Evolutionary conservation across 257 asterid genomes (phyloP), one percentile per base, ranked within the genome.

Genomic region (Sherardia arvensis): DNA sequence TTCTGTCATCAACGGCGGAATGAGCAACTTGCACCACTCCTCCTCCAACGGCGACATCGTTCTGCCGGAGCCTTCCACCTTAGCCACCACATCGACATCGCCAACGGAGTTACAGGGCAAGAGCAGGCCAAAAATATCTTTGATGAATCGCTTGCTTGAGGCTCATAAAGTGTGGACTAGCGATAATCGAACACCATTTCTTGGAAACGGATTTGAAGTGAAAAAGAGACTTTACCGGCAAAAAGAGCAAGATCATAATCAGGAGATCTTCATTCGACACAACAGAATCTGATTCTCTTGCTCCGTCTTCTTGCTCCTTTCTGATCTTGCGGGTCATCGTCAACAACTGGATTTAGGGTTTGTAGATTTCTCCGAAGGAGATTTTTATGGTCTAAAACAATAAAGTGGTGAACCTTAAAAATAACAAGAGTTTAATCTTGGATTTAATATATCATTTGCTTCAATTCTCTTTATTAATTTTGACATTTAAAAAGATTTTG

Each of bases 11-110:
- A 66, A 66, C 40, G 53, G 74, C 55, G 36, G 45, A 23, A 45
- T 63, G 69, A 72, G 28, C n/a, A 40, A 70, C 51, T 83, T 69
- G 0, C 80, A 66, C 69, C 85, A 83, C 3, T 57, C 68, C 10
- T n/a, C n/a, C n/a, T 66, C 79, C 0, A 89, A 83, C 78, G 87
- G 78, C 62, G 95, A 90, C 62, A 67, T n/a, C n/a, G n/a, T 75
- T 18, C 69, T 67, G 30, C 81, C 92, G 33, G 95, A 80, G 62
- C 78, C 93, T 1, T 80, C 90, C 61, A 74, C 90, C 49, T 76
- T 84, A 71, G 17, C 69, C 85, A 40, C 78, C 78, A 79, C 78
- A 77, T 70, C 17, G 94, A 87, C 10, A 73, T 80, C 17, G 97
- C 91, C 5, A 95, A 95, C 27, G 95, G 97, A 9, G 95, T 95